phyloP scores from a whole-genome alignment of 805 yeast genomes.

The Candida odintsovae region DNA sequence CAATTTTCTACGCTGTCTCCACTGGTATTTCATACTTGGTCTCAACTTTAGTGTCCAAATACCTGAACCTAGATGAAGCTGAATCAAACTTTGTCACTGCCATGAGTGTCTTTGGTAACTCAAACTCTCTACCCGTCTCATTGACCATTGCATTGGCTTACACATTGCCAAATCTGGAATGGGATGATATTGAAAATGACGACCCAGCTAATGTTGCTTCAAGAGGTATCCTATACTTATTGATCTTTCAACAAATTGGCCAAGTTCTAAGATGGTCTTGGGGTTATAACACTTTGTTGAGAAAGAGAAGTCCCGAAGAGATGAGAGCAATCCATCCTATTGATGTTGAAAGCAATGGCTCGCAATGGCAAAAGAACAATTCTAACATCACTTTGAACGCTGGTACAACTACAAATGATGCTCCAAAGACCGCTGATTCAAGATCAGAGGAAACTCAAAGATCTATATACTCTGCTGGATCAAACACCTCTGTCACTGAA shows the following conservation, averaged over 20 bases:
- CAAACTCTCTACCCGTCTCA: constrained; percentile 92
- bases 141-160: constrained; percentile 74
- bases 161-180: constrained; percentile 66
- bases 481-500: constrained; percentile 5
- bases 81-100: constrained; percentile 92
- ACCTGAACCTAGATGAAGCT: constrained; percentile 56
- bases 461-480: not conserved
- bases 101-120: constrained; percentile 95
- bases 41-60: constrained; percentile 47
- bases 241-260: constrained; percentile 78
- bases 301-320: constrained; percentile 36
- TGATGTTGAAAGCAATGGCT: not conserved
- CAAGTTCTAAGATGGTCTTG: constrained; percentile 82
- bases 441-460: not conserved
- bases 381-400: not conserved
- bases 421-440: not conserved
- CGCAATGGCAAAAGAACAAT: not conserved
- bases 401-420: not conserved
- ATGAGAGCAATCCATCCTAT: constrained; percentile 26
- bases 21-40: constrained; percentile 68
- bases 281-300: constrained; percentile 69
- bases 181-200: constrained; percentile 71
- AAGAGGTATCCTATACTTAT: constrained; percentile 67
- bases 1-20: constrained; percentile 76
- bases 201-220: constrained; percentile 65